Evolutionary conservation across 129 eudicot species (phyloP), one percentile per base, ranked within the genome.

Genomic region (Lonicera japonica): DNA sequence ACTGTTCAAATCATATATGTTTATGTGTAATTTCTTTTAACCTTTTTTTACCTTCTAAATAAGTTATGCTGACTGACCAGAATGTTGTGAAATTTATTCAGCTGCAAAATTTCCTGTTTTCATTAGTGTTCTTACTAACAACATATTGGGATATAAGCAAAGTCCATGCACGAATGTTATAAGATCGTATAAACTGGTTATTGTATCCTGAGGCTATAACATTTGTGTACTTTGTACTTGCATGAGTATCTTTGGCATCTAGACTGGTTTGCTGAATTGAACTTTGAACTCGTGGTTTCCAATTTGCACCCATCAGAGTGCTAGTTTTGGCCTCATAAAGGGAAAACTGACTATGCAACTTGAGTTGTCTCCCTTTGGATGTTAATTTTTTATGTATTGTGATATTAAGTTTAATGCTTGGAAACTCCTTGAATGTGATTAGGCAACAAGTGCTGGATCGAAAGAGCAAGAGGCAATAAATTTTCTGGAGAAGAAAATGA

Each of bases 391-490:
- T 15, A 12, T 41, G 3, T 17, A 8, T 59, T 50, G 61, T 70
- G 67, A 61, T 70, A 15, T 36, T 46, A 67, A 45, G 52, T 21
- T 36, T 38, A 23, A n/a, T 38, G 36, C 15, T 64, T 24, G 15
- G 11, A 22, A 19, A 0, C 21, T 45, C 56, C 66, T 24, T 64
- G 38, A n/a, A n/a, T 29, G 25, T 38, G 21, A 10, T 50, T 80
- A 87, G 99, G 99, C 99, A 68, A 92, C 99, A 70, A 92, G 99
- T 83, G 99, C 96, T 64, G 99, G 99, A 60, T 69, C 70, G 57
- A 92, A 92, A 75, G 99, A 92, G 69, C 99, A 92, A 80, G 99
- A 92, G 72, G 99, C 99, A 15, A 88, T 92, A 23, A 88, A 92
- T 57, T 92, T 92, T 39, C 64, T 92, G 24, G 99, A 92, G 79